These are phyloP conservation scores for Monosporozyma yasuniensis DNA, from an alignment of 805 yeast genomes.

Conservation along the genomic window DNA sequence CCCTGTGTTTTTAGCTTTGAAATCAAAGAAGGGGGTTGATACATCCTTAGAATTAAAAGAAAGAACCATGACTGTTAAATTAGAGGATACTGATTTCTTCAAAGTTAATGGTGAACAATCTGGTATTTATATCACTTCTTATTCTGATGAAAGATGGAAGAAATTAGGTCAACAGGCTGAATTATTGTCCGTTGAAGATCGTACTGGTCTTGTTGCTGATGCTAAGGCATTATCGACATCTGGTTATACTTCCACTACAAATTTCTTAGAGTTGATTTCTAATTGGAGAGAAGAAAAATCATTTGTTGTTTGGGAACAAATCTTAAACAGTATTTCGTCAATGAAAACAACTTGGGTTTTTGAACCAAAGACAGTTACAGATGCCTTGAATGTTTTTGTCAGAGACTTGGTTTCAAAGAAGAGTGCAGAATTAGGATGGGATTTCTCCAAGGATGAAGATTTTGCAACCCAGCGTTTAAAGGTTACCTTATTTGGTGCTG, in stretches of 20 bases:
- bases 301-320: constrained; percentile 62
- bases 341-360: constrained; percentile 48
- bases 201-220: constrained; percentile 76
- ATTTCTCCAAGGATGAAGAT: constrained; percentile 47
- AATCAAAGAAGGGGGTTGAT: constrained; percentile 50
- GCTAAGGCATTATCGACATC: constrained; percentile 63
- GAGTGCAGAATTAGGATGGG: constrained; percentile 54
- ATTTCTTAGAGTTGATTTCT: constrained; percentile 49
- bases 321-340: constrained; percentile 39
- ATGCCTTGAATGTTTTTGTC: constrained; percentile 44
- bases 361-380: constrained; percentile 39
- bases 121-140: constrained; percentile 69
- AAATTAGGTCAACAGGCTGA: constrained; percentile 53
- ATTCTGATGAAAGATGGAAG: constrained; percentile 58
- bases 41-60: constrained; percentile 47
- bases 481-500: constrained; percentile 51
- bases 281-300: constrained; percentile 52
- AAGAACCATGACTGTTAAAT: constrained; percentile 38
- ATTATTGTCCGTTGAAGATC: constrained; percentile 61
- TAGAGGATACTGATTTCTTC: constrained; percentile 43
- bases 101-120: constrained; percentile 67
- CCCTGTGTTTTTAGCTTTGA: constrained; percentile 63
- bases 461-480: constrained; percentile 60
- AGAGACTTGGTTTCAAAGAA: constrained; percentile 48
- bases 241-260: constrained; percentile 56